Evolutionary conservation across 108 stramenopile genomes (phyloP).

Genomic region (Skeletonema marinoi): DNA sequence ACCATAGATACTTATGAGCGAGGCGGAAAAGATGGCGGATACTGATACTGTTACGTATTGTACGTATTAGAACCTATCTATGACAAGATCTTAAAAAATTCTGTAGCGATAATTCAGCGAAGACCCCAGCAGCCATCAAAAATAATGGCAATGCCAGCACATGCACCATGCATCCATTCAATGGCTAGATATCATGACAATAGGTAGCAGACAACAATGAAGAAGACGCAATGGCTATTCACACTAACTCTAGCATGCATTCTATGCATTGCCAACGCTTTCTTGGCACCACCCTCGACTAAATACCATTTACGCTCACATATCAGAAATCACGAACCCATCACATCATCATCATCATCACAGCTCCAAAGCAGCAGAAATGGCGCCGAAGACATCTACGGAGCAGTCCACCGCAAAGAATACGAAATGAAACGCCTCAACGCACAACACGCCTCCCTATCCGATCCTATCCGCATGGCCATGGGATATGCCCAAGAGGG

Average conservation of each 20-base stretch:
- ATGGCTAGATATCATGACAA: too few relatives aligned
- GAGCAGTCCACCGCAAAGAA: slow-evolving; percentile 90
- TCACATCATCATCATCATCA: background rate
- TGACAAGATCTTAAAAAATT: too few relatives aligned
- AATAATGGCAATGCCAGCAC: too few relatives aligned
- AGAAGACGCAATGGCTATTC: background rate
- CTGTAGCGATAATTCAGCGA: too few relatives aligned
- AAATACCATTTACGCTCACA: background rate
- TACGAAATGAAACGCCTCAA: slow-evolving; percentile 85
- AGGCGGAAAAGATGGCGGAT: too few relatives aligned
- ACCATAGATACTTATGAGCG: too few relatives aligned
- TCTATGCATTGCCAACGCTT: background rate
- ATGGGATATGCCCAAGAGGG: slow-evolving; percentile 85
- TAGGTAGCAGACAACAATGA: background rate
- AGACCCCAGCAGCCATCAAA: too few relatives aligned
- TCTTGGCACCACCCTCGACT: background rate
- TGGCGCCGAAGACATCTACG: slow-evolving; percentile 72
- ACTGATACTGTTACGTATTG: too few relatives aligned
- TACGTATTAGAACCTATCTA: too few relatives aligned
- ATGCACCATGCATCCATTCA: too few relatives aligned
- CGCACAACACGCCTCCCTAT: slow-evolving; percentile 65
- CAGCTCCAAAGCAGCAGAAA: background rate
- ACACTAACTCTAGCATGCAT: background rate
- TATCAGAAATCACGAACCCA: background rate
- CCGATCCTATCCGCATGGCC: slow-evolving; percentile 88